Evolutionary conservation across 805 yeast genomes (phyloP), one percentile per base, ranked within the genome.

Genomic region (Candida tibetensis): DNA sequence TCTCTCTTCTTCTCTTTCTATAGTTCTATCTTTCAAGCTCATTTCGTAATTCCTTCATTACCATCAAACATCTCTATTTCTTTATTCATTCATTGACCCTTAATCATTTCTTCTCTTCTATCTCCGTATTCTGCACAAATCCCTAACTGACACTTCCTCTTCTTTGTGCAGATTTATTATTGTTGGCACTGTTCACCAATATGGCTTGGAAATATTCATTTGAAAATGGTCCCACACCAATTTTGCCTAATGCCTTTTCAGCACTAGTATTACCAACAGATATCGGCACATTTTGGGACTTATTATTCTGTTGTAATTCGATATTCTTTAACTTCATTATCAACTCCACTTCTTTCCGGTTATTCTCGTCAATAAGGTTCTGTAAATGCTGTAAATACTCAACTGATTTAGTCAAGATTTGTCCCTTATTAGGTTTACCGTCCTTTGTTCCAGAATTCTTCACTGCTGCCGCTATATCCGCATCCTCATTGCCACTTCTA

Each of bases 391-490:
- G 79, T 29, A 85, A 76, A 51, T 83, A 85, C 44, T 82, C 89
- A 2, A 85, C 89, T 0, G 87, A 76, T 52, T 82, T 84, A 6
- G 86, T 75, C 41, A 85, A 64, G 2, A 85, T 83, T 55, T 84
- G 91, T 2, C 95, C 95, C 60, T 85, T 85, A 53, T 84, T 85
- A 0, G 95, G 95, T 48, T 82, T 84, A 2, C 91, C 93, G 51
- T 84, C 91, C 46, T 81, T 83, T 1, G 91, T 84, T 0, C 91
- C 91, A 4, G 65, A 52, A 32, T 55, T 60, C 37, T 54, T 59
- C 32, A 56, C 47, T 1, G 62, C 60, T 2, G 59, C 53, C n/a
- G 62, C 62, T n/a, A 55, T 52, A 15, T 47, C 57, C 8, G 52
- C 57, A 5, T 58, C 62, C 18, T 38, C 44, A 46, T 37, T 42